A percentile compares a stretch with the other conserved stretches of the same genome.
phyloP scores from a whole-genome alignment of 129 eudicot genomes.

The Centrapalus pauciflorus region DNA sequence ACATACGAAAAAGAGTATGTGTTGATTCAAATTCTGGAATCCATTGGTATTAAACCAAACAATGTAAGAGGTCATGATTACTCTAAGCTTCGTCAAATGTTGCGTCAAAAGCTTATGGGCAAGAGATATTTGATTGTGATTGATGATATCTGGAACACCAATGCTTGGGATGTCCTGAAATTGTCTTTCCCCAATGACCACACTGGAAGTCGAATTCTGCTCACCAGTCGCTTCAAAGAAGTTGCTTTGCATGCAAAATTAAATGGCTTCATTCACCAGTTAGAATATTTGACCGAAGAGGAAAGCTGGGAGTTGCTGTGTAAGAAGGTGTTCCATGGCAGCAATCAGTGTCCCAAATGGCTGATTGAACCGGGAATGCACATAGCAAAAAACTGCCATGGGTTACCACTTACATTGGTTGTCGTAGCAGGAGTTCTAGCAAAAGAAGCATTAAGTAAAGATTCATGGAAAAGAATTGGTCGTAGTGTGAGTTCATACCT shows the following conservation, averaged over 20 bases:
- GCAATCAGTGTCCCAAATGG: constrained; percentile 6
- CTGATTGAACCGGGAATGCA: constrained; percentile 12
- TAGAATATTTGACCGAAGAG: constrained; percentile 4
- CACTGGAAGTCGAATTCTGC: too few species aligned
- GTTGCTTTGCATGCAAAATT: constrained; percentile 10
- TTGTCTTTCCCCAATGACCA: neutral
- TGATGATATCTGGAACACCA: neutral
- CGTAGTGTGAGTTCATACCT: constrained; percentile 8
- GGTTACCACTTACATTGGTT: constrained; percentile 27
- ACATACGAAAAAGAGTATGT: neutral
- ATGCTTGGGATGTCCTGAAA: neutral
- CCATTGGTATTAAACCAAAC: neutral
- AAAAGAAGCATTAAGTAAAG: neutral
- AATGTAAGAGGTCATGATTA: neutral
- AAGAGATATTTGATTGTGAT: too few species aligned
- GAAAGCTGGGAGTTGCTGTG: constrained; percentile 28
- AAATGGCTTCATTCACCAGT: neutral
- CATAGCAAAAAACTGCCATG: constrained; percentile 21
- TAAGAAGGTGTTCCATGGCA: neutral
- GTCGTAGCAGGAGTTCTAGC: constrained; percentile 29
- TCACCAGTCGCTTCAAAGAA: too few species aligned
- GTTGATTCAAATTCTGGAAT: neutral
- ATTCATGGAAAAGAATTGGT: too few species aligned
- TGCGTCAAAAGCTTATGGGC: too few species aligned
- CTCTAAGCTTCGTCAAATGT: neutral